Percentiles rank a stretch among this genome's conserved stretches.
Conservation (phyloP, 148 eudicot genomes). For the Talinum fruticosum region DNA sequence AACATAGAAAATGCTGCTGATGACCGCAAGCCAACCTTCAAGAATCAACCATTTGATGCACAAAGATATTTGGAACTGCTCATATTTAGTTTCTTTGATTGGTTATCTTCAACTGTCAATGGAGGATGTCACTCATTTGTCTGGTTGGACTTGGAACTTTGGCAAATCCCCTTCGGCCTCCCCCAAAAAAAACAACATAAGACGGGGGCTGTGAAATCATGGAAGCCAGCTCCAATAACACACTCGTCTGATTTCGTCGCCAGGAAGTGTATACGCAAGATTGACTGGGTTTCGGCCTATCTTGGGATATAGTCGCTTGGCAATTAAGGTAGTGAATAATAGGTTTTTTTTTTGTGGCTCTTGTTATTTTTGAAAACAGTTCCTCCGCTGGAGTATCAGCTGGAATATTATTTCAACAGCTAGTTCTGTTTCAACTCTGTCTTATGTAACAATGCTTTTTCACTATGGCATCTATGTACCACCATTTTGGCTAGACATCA, state of each 20-base stretch:
- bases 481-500: too few relatives aligned
- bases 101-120: neutral
- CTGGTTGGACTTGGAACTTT: neutral
- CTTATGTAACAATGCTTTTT: too few relatives aligned
- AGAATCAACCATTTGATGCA: conserved; percentile 59
- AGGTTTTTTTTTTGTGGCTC: neutral
- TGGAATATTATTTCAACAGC: too few relatives aligned
- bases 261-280: neutral
- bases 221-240: neutral
- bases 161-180: too few relatives aligned
- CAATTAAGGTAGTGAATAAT: neutral
- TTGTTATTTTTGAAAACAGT: neutral
- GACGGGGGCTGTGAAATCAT: neutral
- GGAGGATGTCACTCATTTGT: neutral
- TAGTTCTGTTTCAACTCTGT: too few relatives aligned
- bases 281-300: neutral
- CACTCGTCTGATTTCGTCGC: neutral
- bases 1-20: conserved; percentile 39
- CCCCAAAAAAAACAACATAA: too few relatives aligned
- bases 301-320: neutral
- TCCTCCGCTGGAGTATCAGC: neutral
- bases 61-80: conserved; percentile 41
- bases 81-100: conserved; percentile 7
- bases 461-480: neutral
- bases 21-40: conserved; percentile 32